Base-by-base conservation (phyloP, 2,329 filamentous ascomycete genomes). In the Nannizzia gypsea region DNA sequence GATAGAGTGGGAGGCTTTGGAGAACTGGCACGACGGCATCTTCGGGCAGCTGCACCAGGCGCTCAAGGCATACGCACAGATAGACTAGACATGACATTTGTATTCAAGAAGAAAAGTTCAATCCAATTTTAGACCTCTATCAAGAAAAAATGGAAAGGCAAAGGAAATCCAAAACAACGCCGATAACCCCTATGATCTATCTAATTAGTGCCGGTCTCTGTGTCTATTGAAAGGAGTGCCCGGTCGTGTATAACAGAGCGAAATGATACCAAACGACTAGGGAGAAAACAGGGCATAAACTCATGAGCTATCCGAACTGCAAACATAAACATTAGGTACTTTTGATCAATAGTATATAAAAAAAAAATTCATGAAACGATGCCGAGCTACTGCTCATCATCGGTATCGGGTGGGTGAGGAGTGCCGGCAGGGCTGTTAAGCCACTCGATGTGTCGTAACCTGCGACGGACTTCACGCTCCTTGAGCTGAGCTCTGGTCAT, bases 401-500 rank as follows among this genome's bases (percentile, higher is more conserved):
- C 88, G 17, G 87, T 90, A 71, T 92, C 88, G 6, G 74, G 75
- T 5, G 87, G 88, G 71, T 88, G 84, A 31, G 88, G 88, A 2
- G 88, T 92, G 3, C 89, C 89, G 82, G 91, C 90, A 65, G 88
- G 88, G 68, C 83, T 89, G 76, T 90, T 92, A 67, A 95, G 78
- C 88, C 82, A 85, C 68, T 85, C 82, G 62, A 85, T 82, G 75
- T 99, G 90, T 68, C 93, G 84, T 74, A 97, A 78, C 67, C 93
- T 82, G 66, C 92, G 83, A 64, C 95, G 82, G 48, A 88, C 87
- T 76, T 97, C 92, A 20, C 88, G 82, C 74, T 99, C 93, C 83
- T 99, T 99, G 72, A 91, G 67, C 75, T 99, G 90, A 76, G 90
- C 90, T 80, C 95, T 89, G 60, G 93, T 99, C 83, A 93, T 83